Evolutionary conservation across 164 flowering plant species (phyloP).

Genomic region (Kingdonia uniflora): DNA sequence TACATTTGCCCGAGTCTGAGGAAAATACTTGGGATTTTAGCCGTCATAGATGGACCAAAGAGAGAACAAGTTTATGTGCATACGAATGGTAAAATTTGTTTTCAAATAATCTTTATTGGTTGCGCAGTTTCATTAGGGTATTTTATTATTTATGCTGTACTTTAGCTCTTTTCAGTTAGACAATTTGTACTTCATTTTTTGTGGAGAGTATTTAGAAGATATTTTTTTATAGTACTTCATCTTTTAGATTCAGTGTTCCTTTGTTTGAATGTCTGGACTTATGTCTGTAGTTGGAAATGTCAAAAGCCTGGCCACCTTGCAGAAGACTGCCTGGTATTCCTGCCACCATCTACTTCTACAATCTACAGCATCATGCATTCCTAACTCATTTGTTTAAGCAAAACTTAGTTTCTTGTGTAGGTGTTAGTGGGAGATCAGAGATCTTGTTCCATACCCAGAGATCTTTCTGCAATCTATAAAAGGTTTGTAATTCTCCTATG

Average conservation of each 20-base stretch:
- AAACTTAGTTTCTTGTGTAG: slow-evolving; percentile 17
- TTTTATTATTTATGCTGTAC: no score
- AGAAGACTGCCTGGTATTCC: slow-evolving; percentile 59
- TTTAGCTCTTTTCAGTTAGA: no score
- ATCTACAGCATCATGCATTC: slow-evolving; percentile 19
- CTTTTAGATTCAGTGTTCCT: background rate
- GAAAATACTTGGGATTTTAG: slow-evolving; percentile 58
- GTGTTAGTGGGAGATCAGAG: slow-evolving; percentile 19
- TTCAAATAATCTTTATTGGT: no score
- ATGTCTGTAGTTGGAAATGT: slow-evolving; percentile 64
- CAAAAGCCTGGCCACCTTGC: slow-evolving; percentile 84
- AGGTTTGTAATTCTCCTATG: no score
- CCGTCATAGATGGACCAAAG: slow-evolving; percentile 49
- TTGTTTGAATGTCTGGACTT: slow-evolving; percentile 3
- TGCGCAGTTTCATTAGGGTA: no score
- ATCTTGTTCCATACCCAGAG: slow-evolving; percentile 30
- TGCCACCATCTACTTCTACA: slow-evolving; percentile 5
- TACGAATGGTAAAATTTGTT: slow-evolving; percentile 49
- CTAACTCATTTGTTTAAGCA: background rate
- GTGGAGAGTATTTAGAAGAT: no score
- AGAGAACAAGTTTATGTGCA: slow-evolving; percentile 49
- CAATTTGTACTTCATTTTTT: no score
- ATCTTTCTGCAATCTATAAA: slow-evolving; percentile 56
- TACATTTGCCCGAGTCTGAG: slow-evolving; percentile 25
- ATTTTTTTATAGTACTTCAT: background rate